Percentiles rank a stretch among this genome's conserved stretches.
Conservation (phyloP, 1,284 basidiomycete genomes). For the Heterobasidion occidentale region DNA sequence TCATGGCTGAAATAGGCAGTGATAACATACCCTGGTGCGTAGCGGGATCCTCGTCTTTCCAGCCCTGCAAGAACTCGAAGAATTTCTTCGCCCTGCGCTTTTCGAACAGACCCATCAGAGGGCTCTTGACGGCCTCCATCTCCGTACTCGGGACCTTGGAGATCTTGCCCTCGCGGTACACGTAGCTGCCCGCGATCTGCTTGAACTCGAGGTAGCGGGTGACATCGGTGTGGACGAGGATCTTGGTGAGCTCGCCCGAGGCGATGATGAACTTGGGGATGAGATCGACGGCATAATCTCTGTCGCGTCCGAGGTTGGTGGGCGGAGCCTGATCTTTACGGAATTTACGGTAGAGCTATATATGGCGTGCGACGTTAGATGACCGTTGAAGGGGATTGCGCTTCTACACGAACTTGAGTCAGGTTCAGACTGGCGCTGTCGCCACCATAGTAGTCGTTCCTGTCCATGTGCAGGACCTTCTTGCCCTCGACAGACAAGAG, state of each 20-base stretch:
- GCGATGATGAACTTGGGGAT: conserved; percentile 98
- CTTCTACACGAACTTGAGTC: conserved; percentile 63
- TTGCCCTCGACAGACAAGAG: conserved; percentile 97
- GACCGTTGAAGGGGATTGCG: conserved; percentile 1
- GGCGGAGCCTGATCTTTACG: conserved; percentile 67
- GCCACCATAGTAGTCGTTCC: conserved; percentile 98
- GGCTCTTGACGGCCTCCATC: conserved; percentile 92
- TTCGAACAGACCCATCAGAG: conserved; percentile 98
- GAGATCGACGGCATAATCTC: conserved; percentile 94
- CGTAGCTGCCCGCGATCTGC: conserved; percentile 98
- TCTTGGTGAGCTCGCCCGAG: conserved; percentile 95
- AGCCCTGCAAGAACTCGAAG: conserved; percentile 94
- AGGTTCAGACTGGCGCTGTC: conserved; percentile 97
- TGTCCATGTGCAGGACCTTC: conserved; percentile 99
- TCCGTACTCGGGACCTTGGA: conserved; percentile 98
- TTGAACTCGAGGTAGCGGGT: conserved; percentile 99
- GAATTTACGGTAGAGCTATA: conserved; percentile 95
- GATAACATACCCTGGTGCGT: conserved; percentile 82
- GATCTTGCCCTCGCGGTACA: conserved; percentile 95
- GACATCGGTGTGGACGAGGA: conserved; percentile 98
- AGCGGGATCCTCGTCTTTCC: conserved; percentile 90
- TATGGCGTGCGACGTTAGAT: conserved; percentile 4
- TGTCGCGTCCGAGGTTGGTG: conserved; percentile 81
- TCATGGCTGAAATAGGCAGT: not conserved
- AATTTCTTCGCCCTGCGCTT: conserved; percentile 98